These are phyloP conservation scores for Aspergillus eucalypticola DNA, from an alignment of 2,329 filamentous ascomycete species.

Conservation along the genomic window DNA sequence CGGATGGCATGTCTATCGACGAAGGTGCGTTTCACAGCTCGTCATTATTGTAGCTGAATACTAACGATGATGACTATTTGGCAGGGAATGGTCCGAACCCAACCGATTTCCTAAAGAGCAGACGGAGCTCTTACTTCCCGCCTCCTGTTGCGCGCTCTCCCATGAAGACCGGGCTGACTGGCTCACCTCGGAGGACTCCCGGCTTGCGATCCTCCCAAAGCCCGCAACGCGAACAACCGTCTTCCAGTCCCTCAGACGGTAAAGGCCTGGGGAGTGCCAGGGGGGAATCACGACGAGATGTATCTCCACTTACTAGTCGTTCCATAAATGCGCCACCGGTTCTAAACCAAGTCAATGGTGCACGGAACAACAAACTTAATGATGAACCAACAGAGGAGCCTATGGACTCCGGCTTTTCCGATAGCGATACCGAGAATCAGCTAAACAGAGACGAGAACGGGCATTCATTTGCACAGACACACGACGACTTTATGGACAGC, in stretches of 20 bases:
- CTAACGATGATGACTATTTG: constrained; percentile 13
- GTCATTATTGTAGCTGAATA: constrained; percentile 7
- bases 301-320: constrained; percentile 39
- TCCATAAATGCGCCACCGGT: constrained; percentile 35
- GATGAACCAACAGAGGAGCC: constrained; percentile 23
- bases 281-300: constrained; percentile 27
- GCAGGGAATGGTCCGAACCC: constrained; percentile 45
- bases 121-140: constrained; percentile 39
- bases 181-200: constrained; percentile 45
- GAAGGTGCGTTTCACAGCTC: constrained; percentile 53
- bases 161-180: constrained; percentile 45
- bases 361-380: constrained; percentile 22
- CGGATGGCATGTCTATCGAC: constrained; percentile 64
- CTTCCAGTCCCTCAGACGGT: constrained; percentile 43
- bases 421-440: constrained; percentile 35
- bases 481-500: constrained; percentile 29
- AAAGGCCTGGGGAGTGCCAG: constrained; percentile 28
- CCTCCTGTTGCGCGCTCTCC: constrained; percentile 48
- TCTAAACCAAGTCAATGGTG: constrained; percentile 26
- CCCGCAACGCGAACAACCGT: constrained; percentile 33
- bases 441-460: constrained; percentile 37
- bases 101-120: constrained; percentile 41
- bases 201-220: constrained; percentile 46
- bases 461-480: constrained; percentile 28
- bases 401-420: constrained; percentile 35